Evolutionary conservation across 2,329 filamentous ascomycete species (phyloP), one percentile per base, ranked within the genome.

Genomic region (Exophiala lecanii-corni): DNA sequence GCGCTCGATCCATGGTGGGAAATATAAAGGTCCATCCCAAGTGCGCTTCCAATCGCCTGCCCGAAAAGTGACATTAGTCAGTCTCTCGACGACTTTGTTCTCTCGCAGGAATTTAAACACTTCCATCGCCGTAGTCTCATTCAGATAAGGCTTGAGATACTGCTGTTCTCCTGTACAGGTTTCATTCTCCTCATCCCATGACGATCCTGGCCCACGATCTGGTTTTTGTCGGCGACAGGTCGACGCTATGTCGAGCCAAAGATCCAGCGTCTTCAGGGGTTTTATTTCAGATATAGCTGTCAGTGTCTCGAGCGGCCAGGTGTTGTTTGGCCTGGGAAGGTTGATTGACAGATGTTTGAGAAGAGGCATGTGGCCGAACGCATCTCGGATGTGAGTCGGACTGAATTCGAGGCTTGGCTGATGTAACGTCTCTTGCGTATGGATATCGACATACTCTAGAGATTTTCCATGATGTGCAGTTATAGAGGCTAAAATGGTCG

Each of bases 231-330:
- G 25, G 2, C 38, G 38, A 20, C 28, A 41, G 10, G 6, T 3
- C 3, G 38, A 41, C 7, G 38, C 28, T 2, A 41, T 41, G 38
- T 41, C 26, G 9, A 41, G 38, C 19, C 26, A 41, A 5, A 41
- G 28, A 7, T 41, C 38, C 7, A 32, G 25, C 2, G 3, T 33
- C 7, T 9, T 31, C 16, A 41, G 30, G 9, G 15, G 5, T 2
- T 4, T 5, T 3, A 19, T 19, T 5, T 12, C 5, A 2, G 38
- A 41, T 4, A 41, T 33, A 3, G 38, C 13, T 5, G 26, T 7
- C 4, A 41, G 18, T 1, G 18, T 23, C 23, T 41, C 38, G 10
- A 33, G 10, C 1, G 28, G 38, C 38, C 38, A 41, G 9, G 15
- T 41, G 7, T 18, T 18, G 38, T 41, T 41, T n/a, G n/a, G n/a